Conservation (phyloP, 2,329 filamentous ascomycete species). For the Sarocladium brachiariae region DNA sequence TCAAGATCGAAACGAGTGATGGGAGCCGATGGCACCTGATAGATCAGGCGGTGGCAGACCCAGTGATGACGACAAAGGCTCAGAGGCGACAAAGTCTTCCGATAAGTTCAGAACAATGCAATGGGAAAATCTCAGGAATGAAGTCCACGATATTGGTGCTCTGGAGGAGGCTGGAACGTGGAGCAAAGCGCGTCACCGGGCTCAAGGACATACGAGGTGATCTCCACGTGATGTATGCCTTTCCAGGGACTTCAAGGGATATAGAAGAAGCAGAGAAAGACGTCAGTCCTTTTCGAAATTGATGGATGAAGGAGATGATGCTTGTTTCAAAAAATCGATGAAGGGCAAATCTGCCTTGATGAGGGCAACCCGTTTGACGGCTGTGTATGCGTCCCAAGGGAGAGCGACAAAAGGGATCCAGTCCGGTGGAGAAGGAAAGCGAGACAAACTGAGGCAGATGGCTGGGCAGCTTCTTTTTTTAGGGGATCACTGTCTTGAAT, state of each 20-base stretch:
- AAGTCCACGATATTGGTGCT: slow-evolving; percentile 1
- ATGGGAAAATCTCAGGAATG: background rate
- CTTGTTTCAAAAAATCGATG: slow-evolving; percentile 4
- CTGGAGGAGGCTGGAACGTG: slow-evolving; percentile 7
- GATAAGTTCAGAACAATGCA: slow-evolving; percentile 1
- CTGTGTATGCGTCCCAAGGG: background rate
- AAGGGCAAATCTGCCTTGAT: background rate
- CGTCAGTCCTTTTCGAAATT: background rate
- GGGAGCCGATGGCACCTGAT: slow-evolving; percentile 1
- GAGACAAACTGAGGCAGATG: slow-evolving; percentile 8
- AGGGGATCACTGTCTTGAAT: background rate
- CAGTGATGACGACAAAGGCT: slow-evolving; percentile 4
- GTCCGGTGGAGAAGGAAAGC: slow-evolving; percentile 7
- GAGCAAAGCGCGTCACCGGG: slow-evolving; percentile 6
- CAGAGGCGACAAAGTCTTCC: background rate
- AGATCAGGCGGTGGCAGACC: background rate
- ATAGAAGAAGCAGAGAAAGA: slow-evolving; percentile 4
- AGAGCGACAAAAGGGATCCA: slow-evolving; percentile 3
- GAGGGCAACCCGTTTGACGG: slow-evolving; percentile 2
- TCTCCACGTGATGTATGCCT: background rate
- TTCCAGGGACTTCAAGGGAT: background rate
- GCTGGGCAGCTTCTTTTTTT: background rate
- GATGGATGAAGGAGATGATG: background rate
- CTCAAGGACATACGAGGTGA: background rate
- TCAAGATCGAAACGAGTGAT: background rate